phyloP scores from a whole-genome alignment of 2,329 filamentous ascomycete genomes.

The Xylariales sp. region DNA sequence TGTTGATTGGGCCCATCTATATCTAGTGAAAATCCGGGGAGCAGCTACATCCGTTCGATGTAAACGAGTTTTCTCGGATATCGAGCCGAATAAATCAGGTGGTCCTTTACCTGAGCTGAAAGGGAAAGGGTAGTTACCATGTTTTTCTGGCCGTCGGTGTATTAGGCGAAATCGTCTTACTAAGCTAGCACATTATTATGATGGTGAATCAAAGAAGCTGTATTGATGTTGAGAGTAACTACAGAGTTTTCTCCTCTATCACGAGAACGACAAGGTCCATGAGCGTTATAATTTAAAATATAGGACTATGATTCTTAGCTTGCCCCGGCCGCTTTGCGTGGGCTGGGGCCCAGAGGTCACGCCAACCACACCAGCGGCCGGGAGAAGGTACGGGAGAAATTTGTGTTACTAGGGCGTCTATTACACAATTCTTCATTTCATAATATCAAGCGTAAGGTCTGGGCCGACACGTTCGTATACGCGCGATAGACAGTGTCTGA shows the following conservation, averaged over 20 bases:
- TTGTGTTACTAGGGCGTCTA: no score
- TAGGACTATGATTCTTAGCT: no score
- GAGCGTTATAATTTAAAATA: no score
- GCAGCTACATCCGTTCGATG: conserved; percentile 3
- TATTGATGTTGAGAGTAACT: no score
- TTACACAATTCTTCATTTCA: background rate
- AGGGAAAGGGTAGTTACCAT: background rate
- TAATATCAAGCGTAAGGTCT: background rate
- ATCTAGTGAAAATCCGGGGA: conserved; percentile 35
- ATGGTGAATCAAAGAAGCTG: background rate
- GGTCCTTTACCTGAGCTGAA: background rate
- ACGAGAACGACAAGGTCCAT: no score
- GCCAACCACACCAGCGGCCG: no score
- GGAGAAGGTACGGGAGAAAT: no score
- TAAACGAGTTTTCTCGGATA: conserved; percentile 25
- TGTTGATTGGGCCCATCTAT: conserved; percentile 19
- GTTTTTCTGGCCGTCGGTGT: background rate
- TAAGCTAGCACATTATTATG: background rate
- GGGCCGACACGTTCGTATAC: background rate
- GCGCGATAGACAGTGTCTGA: background rate
- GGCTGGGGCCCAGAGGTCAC: no score
- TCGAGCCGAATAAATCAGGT: conserved; percentile 13
- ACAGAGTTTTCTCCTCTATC: no score
- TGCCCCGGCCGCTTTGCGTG: no score
- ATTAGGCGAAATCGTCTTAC: background rate